These are phyloP conservation scores for Neonectria neomacrospora DNA, from an alignment of 2,329 filamentous ascomycete genomes.

Conservation along the genomic window DNA sequence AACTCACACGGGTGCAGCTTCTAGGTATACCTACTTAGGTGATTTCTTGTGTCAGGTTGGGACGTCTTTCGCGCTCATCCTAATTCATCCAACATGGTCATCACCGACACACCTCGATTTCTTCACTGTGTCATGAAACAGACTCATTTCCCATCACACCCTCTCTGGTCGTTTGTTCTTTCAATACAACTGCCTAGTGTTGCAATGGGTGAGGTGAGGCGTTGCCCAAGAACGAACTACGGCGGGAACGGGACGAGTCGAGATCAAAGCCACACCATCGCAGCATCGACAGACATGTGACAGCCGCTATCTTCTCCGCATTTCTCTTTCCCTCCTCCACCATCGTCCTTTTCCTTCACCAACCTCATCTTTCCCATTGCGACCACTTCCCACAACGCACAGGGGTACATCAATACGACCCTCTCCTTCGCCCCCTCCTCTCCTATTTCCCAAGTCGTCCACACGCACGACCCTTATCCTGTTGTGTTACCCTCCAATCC, in stretches of 20 bases:
- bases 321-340: not conserved
- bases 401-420: constrained; percentile 6
- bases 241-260: not conserved
- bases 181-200: not conserved
- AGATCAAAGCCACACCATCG: constrained; percentile 25
- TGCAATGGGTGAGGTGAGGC: not conserved
- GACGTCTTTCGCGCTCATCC: too few species aligned
- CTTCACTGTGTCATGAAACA: not conserved
- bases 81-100: not conserved
- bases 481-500: constrained; percentile 14
- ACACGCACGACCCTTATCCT: constrained; percentile 1
- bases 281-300: constrained; percentile 28
- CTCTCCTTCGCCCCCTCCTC: not conserved
- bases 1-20: not conserved
- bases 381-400: constrained; percentile 2
- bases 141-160: constrained; percentile 6
- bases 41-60: not conserved
- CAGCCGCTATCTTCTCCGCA: constrained; percentile 25
- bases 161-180: not conserved
- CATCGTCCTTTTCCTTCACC: not conserved
- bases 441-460: constrained; percentile 6
- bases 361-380: not conserved
- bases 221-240: constrained; percentile 1
- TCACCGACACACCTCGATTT: not conserved
- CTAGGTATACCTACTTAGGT: not conserved